Conservation (phyloP, 108 stramenopile genomes). For the Nitzschia sp. region DNA sequence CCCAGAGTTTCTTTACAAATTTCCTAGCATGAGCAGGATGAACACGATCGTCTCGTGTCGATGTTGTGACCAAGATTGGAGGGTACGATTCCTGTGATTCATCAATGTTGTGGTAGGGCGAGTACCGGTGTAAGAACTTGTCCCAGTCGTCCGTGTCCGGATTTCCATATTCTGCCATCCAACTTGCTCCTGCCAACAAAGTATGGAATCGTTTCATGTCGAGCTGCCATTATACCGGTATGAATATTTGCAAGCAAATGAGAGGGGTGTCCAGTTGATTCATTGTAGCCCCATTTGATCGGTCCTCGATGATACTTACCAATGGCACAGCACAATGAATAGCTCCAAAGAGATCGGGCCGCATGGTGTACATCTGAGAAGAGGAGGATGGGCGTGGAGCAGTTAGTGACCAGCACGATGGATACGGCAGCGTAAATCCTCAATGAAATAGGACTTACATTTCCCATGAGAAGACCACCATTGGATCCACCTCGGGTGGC, state of each 20-base stretch:
- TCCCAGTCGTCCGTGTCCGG: slow-evolving; percentile 95
- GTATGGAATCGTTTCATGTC: slow-evolving; percentile 91
- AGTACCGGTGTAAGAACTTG: slow-evolving; percentile 79
- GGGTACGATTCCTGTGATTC: slow-evolving; percentile 54
- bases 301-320: not conserved
- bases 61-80: slow-evolving; percentile 81
- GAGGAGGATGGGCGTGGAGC: no score
- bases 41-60: slow-evolving; percentile 92
- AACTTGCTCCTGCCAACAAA: slow-evolving; percentile 89
- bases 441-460: slow-evolving; percentile 30
- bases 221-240: no score
- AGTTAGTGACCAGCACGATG: no score
- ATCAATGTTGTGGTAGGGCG: slow-evolving; percentile 91
- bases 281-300: no score
- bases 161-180: slow-evolving; percentile 98
- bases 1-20: slow-evolving; percentile 85
- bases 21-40: slow-evolving; percentile 94
- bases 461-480: slow-evolving; percentile 93
- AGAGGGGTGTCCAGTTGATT: no score
- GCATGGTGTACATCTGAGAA: slow-evolving; percentile 74
- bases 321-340: slow-evolving; percentile 95
- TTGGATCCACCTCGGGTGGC: slow-evolving; percentile 96
- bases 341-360: slow-evolving; percentile 94
- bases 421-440: no score
- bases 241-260: no score